Evolutionary conservation across 2,329 filamentous ascomycete genomes (phyloP).

Genomic region (Colletotrichum sp.): DNA sequence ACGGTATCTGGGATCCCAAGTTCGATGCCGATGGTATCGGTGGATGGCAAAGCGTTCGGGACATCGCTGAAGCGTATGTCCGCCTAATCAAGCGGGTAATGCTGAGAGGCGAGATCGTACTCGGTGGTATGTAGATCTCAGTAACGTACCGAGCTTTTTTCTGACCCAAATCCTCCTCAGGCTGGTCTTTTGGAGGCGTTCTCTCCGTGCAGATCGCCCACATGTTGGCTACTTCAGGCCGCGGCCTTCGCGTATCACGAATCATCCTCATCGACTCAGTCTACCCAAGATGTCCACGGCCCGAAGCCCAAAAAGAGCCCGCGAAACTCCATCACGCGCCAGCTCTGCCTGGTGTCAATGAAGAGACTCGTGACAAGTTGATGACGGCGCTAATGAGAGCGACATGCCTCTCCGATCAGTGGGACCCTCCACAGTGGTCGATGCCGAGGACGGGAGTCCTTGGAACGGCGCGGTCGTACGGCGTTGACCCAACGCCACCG

Average conservation of each 20-base stretch:
- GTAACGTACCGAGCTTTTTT: rapidly evolving
- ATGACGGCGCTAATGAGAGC: slow-evolving; percentile 16
- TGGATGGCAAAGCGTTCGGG: slow-evolving; percentile 7
- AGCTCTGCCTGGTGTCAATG: background rate
- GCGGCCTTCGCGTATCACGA: slow-evolving; percentile 5
- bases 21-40: slow-evolving; percentile 11
- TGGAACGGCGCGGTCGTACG: background rate
- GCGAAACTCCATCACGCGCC: slow-evolving; percentile 6
- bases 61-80: slow-evolving; percentile 9
- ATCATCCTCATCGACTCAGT: slow-evolving; percentile 15
- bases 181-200: slow-evolving; percentile 13
- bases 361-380: slow-evolving; percentile 3
- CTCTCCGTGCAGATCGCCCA: slow-evolving; percentile 1
- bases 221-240: slow-evolving; percentile 4
- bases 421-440: background rate
- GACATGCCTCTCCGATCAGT: slow-evolving; percentile 7
- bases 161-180: background rate
- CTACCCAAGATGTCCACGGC: slow-evolving; percentile 4
- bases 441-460: background rate
- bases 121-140: background rate
- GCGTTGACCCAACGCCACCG: background rate
- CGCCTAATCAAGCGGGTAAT: slow-evolving; percentile 14
- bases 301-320: slow-evolving; percentile 10
- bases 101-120: slow-evolving; percentile 6
- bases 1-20: slow-evolving; percentile 15